These are phyloP conservation scores for Termitomyces sp. DNA, from an alignment of 768 basidiomycete species.

Conservation along the genomic window DNA sequence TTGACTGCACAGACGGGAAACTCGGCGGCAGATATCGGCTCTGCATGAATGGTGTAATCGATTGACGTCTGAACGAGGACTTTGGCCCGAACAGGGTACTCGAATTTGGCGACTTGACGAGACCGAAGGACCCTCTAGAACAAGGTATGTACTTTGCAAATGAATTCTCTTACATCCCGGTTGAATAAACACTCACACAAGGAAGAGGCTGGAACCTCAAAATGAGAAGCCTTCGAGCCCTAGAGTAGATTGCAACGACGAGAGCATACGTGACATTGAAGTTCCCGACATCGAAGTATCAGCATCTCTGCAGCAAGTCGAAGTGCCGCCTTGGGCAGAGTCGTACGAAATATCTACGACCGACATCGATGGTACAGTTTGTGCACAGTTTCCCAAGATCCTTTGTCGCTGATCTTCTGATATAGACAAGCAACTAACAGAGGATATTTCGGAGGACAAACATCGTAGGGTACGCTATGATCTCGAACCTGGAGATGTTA, in stretches of 20 bases:
- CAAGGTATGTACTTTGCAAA: slow-evolving; percentile 56
- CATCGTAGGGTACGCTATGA: slow-evolving; percentile 83
- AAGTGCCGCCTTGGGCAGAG: slow-evolving; percentile 72
- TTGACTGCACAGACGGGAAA: slow-evolving; percentile 54
- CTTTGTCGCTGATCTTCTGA: background rate
- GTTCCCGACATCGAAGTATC: slow-evolving; percentile 45
- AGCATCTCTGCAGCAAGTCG: slow-evolving; percentile 40
- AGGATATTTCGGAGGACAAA: slow-evolving; percentile 85
- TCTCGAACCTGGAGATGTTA: slow-evolving; percentile 83
- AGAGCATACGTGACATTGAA: slow-evolving; percentile 43
- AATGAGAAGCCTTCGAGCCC: slow-evolving; percentile 41
- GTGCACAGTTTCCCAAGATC: background rate
- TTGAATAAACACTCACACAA: slow-evolving; percentile 19
- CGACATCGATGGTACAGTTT: slow-evolving; percentile 49
- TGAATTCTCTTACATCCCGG: background rate
- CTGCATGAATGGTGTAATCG: slow-evolving; percentile 56
- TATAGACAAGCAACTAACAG: slow-evolving; percentile 53
- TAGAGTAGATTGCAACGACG: slow-evolving; percentile 39
- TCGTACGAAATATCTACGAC: slow-evolving; percentile 62
- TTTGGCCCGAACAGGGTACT: slow-evolving; percentile 63
- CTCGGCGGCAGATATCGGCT: slow-evolving; percentile 59
- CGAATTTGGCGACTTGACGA: slow-evolving; percentile 80
- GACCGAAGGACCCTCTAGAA: slow-evolving; percentile 86
- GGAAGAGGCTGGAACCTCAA: slow-evolving; percentile 74
- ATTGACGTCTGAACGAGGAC: slow-evolving; percentile 69